phyloP scores from a whole-genome alignment of 495 filamentous ascomycete genomes.

The Daldinia vernicosa region DNA sequence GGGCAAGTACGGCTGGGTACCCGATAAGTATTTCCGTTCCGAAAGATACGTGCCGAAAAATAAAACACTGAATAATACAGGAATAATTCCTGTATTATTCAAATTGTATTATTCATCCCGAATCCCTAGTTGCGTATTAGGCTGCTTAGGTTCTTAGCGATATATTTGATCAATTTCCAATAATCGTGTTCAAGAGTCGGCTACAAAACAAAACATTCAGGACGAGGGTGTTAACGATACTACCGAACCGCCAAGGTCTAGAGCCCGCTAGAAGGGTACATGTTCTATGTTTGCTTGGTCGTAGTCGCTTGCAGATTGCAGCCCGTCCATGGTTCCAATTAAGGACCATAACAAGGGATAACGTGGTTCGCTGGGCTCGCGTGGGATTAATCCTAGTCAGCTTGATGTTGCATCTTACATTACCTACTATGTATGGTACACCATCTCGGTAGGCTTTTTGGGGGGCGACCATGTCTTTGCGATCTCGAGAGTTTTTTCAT shows the following conservation, averaged over 20 bases:
- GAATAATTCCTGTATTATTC: too few species aligned
- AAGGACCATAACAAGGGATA: constrained; percentile 32
- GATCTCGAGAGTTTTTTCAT: constrained; percentile 15
- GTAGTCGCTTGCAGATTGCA: constrained; percentile 27
- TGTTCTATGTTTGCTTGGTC: constrained; percentile 7
- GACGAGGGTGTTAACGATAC: not conserved
- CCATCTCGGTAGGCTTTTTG: constrained; percentile 10
- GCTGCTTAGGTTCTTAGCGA: not conserved
- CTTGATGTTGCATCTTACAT: constrained; percentile 36
- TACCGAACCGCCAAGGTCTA: not conserved
- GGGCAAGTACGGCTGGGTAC: too few species aligned
- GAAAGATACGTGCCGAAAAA: too few species aligned
- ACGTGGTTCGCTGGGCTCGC: constrained; percentile 32
- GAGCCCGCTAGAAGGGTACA: constrained; percentile 16
- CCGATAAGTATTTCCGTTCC: too few species aligned
- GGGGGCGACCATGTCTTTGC: constrained; percentile 7
- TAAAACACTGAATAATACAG: too few species aligned
- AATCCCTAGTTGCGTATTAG: not conserved
- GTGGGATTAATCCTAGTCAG: constrained; percentile 40
- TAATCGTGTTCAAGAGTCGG: not conserved
- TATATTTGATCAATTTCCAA: not conserved
- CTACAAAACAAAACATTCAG: not conserved
- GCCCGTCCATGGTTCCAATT: constrained; percentile 28
- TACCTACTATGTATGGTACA: constrained; percentile 18
- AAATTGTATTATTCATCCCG: too few species aligned